These are phyloP conservation scores for Colletotrichum chrysophilum DNA, from an alignment of 2,329 filamentous ascomycete genomes.

Conservation along the genomic window DNA sequence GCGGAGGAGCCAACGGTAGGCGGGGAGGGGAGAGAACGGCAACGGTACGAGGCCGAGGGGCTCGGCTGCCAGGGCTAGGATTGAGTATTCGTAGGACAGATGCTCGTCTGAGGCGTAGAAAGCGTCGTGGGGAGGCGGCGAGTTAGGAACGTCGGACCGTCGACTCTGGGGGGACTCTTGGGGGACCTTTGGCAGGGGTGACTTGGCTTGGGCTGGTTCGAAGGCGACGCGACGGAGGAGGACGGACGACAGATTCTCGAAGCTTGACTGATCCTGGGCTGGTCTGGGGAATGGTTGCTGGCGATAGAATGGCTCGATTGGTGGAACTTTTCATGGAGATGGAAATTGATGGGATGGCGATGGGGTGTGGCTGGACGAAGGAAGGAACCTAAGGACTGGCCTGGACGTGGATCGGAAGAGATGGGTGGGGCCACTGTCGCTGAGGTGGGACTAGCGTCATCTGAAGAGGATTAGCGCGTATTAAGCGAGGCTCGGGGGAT, in stretches of 20 bases:
- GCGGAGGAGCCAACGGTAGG: background rate
- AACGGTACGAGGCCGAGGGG: background rate
- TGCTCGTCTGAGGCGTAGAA: background rate
- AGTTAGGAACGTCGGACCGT: constrained; percentile 17
- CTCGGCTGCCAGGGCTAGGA: background rate
- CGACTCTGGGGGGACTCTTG: background rate
- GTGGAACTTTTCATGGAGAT: constrained; percentile 11
- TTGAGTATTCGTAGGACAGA: background rate
- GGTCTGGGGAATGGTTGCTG: background rate
- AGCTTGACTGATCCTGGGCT: constrained; percentile 3
- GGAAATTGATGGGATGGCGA: background rate
- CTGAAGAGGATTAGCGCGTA: background rate
- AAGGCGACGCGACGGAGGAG: background rate
- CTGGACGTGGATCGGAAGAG: constrained; percentile 5
- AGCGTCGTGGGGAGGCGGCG: background rate
- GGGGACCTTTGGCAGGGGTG: background rate
- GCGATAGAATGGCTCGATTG: background rate
- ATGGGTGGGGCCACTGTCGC: background rate
- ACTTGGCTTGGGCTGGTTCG: background rate
- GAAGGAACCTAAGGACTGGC: background rate
- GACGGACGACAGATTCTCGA: background rate
- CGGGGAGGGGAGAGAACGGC: background rate
- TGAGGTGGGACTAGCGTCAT: background rate
- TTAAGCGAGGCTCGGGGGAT: background rate
- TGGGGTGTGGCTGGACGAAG: background rate